These are phyloP conservation scores for Colletotrichum sp. DNA, from an alignment of 2,329 filamentous ascomycete genomes.

Conservation along the genomic window DNA sequence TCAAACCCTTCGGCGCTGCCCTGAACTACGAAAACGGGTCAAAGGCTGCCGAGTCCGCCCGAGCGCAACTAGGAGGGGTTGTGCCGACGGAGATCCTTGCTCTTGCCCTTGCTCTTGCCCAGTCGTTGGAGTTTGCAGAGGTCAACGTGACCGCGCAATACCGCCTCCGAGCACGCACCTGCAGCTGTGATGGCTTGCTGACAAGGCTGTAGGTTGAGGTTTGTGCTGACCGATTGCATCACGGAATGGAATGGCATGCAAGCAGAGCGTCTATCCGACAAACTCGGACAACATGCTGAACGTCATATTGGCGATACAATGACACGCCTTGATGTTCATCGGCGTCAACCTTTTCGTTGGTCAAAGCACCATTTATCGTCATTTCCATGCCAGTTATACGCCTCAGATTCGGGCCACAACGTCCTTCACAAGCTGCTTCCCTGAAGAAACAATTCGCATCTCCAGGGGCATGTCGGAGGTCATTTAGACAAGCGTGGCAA, in stretches of 20 bases:
- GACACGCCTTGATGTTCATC: not conserved
- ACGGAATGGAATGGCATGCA: not conserved
- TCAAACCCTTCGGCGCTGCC: conserved; percentile 39
- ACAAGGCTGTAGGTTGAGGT: conserved; percentile 1
- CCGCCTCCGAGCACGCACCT: not conserved
- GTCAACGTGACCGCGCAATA: conserved; percentile 2
- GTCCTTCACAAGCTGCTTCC: not conserved
- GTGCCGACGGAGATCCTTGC: not conserved
- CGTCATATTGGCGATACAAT: not conserved
- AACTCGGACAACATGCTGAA: not conserved
- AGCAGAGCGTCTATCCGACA: not conserved
- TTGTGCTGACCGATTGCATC: not conserved
- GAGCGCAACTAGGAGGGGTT: not conserved
- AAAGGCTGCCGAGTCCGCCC: conserved; percentile 9
- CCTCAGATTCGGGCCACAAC: not conserved
- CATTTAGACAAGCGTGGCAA: not conserved
- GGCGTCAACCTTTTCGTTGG: not conserved
- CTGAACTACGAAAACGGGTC: conserved; percentile 32
- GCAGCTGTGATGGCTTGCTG: not conserved
- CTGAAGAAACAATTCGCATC: not conserved
- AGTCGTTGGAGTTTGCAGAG: not conserved
- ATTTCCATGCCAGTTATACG: not conserved
- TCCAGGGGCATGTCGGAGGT: not conserved
- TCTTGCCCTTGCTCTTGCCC: not conserved
- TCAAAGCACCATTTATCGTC: not conserved